Conservation (phyloP, 2,329 filamentous ascomycete species). For the Kalaharituber pfeilii region DNA sequence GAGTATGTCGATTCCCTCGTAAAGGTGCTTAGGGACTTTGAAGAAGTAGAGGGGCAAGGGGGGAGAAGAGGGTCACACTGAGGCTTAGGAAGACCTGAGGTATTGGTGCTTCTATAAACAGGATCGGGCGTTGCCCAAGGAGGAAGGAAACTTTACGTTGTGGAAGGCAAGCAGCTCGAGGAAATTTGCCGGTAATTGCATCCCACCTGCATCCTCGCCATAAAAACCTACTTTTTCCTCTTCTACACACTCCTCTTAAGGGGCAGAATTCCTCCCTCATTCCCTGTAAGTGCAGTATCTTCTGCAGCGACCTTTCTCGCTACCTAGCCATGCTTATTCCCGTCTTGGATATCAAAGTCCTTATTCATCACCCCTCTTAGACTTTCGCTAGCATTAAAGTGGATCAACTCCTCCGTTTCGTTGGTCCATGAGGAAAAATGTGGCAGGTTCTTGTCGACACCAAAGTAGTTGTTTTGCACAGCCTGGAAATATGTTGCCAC, state of each 20-base stretch:
- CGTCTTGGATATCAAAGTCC: slow-evolving; percentile 56
- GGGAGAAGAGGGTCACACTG: slow-evolving; percentile 39
- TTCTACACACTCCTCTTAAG: slow-evolving; percentile 42
- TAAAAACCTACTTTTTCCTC: slow-evolving; percentile 43
- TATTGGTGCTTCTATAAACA: slow-evolving; percentile 51
- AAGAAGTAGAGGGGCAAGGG: slow-evolving; percentile 41
- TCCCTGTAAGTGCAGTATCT: slow-evolving; percentile 68
- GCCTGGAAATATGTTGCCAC: slow-evolving; percentile 40
- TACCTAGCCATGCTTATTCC: slow-evolving; percentile 44
- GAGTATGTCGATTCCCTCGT: slow-evolving; percentile 48
- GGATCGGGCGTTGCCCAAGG: slow-evolving; percentile 48
- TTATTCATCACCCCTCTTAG: slow-evolving; percentile 53
- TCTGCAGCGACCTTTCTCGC: slow-evolving; percentile 66
- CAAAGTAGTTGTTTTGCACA: slow-evolving; percentile 35
- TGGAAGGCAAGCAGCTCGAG: slow-evolving; percentile 29
- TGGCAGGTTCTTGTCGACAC: slow-evolving; percentile 39
- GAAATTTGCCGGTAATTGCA: too few species aligned
- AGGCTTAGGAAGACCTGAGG: slow-evolving; percentile 49
- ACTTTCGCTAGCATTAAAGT: slow-evolving; percentile 43
- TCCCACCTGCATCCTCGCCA: slow-evolving; percentile 58
- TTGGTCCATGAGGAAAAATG: slow-evolving; percentile 84
- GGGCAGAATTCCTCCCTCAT: slow-evolving; percentile 41
- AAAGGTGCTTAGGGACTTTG: slow-evolving; percentile 53
- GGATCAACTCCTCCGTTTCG: slow-evolving; percentile 45
- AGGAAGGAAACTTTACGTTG: slow-evolving; percentile 26